Base-by-base conservation (phyloP, 2,329 filamentous ascomycete species). In the Pseudogymnoascus sp. region DNA sequence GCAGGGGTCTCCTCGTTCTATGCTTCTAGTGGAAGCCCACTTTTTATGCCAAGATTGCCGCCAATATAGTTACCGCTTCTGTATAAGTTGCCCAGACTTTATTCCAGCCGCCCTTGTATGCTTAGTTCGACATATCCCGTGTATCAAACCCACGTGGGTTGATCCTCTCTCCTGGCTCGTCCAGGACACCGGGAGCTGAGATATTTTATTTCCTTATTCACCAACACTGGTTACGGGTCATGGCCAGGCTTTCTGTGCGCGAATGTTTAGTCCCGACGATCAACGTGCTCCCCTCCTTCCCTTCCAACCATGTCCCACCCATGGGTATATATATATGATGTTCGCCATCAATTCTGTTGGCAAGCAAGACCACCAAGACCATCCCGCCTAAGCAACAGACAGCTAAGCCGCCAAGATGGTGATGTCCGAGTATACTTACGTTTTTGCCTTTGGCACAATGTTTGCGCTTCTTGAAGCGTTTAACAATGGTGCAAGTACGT, bases 381-480 rank as follows among this genome's bases (percentile, higher is more conserved):
- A 33, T 11, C 10, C 31, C 31, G 13, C 23, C 38, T 6, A 31
- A 17, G 8, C 47, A 19, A 4, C 26, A 57, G 10, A 15, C 26
- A 57, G 10, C 21, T 35, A 63, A 60, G 21, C 62, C 62, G 63
- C 50, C 63, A 69, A 65, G 33, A 70, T 68, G 68, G 33, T 53
- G 47, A 65, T 84, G 64, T 72, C 76, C 65, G 74, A 83, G 62
- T 85, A 82, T 70, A 78, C 80, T 67, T 85, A 84, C 69, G 76
- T 85, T 64, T 84, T 85, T 71, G 81, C 77, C 68, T 78, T 85
- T 63, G 81, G 80, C 66, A 78, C 79, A 21, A 75, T 84, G 63
- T 84, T 85, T 72, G 80, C 83, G 28, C 78, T 83, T 63, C 78
- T 85, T 31, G 83, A 85, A 73, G 82, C 82, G 19, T 85, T 79